Evolutionary conservation across 2,329 filamentous ascomycete species (phyloP).

Genomic region (Fusarium zealandicum): DNA sequence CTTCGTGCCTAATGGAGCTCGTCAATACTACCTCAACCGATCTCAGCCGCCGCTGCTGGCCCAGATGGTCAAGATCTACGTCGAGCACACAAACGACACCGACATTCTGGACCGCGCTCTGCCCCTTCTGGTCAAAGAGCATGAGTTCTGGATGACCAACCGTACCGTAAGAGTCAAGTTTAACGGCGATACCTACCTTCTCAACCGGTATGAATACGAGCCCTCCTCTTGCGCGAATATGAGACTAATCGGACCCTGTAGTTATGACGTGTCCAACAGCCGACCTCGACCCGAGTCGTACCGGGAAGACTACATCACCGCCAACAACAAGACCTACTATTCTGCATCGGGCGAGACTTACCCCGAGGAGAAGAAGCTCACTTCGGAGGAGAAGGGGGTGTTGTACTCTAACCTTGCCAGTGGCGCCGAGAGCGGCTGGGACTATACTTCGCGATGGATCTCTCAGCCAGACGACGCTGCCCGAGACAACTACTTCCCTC

Average conservation of each 20-base stretch:
- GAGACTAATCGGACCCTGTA: conserved; percentile 4
- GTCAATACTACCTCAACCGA: conserved; percentile 72
- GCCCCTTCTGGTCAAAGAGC: conserved; percentile 68
- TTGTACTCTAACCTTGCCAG: conserved; percentile 70
- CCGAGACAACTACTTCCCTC: conserved; percentile 68
- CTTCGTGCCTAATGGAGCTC: conserved; percentile 73
- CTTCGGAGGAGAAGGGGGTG: conserved; percentile 57
- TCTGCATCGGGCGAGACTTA: conserved; percentile 65
- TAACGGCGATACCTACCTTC: conserved; percentile 56
- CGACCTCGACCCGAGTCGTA: conserved; percentile 73
- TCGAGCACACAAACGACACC: conserved; percentile 70
- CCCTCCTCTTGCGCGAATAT: not conserved
- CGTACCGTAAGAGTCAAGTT: conserved; percentile 62
- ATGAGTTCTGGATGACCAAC: conserved; percentile 69
- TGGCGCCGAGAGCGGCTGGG: conserved; percentile 72
- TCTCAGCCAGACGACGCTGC: conserved; percentile 64
- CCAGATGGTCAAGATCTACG: conserved; percentile 70
- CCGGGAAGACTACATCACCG: conserved; percentile 69
- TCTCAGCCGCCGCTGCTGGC: conserved; percentile 72
- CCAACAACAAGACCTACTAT: conserved; percentile 71
- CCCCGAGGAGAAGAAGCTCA: conserved; percentile 58
- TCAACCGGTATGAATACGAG: conserved; percentile 59
- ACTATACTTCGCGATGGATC: conserved; percentile 68
- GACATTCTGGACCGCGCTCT: conserved; percentile 66
- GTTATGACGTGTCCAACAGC: conserved; percentile 68